These are phyloP conservation scores for Sarocladium brachiariae DNA, from an alignment of 2,329 filamentous ascomycete species.

Conservation along the genomic window DNA sequence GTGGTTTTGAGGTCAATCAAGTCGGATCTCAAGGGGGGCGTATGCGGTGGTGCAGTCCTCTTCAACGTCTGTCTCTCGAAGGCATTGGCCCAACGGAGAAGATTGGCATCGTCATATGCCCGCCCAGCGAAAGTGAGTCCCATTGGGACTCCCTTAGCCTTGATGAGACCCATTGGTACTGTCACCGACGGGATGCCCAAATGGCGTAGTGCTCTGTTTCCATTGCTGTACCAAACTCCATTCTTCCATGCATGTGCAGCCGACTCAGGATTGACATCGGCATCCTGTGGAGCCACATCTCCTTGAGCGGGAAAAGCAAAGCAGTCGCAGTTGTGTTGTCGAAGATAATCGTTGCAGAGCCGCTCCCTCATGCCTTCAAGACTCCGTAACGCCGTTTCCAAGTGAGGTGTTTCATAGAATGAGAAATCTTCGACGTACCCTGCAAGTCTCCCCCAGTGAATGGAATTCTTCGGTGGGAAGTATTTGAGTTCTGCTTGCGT, in stretches of 20 bases:
- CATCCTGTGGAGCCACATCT: constrained; percentile 41
- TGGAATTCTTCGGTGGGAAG: constrained; percentile 13
- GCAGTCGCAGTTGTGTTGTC: constrained; percentile 31
- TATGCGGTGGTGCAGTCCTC: constrained; percentile 10
- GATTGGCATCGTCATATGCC: constrained; percentile 9
- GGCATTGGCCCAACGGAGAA: constrained; percentile 11
- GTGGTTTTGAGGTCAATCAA: constrained; percentile 5
- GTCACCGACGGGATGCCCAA: background rate
- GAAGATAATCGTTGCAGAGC: constrained; percentile 46
- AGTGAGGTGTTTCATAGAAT: constrained; percentile 34
- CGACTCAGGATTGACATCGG: constrained; percentile 28
- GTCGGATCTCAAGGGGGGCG: constrained; percentile 12
- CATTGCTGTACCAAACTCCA: constrained; percentile 22
- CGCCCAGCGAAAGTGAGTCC: background rate
- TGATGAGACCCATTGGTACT: background rate
- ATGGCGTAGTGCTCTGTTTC: background rate
- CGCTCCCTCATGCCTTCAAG: constrained; percentile 42
- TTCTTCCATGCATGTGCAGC: constrained; percentile 21
- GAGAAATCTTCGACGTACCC: constrained; percentile 16
- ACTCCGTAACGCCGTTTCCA: constrained; percentile 34
- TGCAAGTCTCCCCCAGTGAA: constrained; percentile 17
- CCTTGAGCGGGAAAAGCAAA: constrained; percentile 44
- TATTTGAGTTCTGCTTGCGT: constrained; percentile 15
- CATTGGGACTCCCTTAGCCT: background rate
- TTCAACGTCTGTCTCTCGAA: constrained; percentile 12